These are phyloP conservation scores for Mollisia scopiformis DNA, from an alignment of 2,329 filamentous ascomycete genomes.

Conservation along the genomic window DNA sequence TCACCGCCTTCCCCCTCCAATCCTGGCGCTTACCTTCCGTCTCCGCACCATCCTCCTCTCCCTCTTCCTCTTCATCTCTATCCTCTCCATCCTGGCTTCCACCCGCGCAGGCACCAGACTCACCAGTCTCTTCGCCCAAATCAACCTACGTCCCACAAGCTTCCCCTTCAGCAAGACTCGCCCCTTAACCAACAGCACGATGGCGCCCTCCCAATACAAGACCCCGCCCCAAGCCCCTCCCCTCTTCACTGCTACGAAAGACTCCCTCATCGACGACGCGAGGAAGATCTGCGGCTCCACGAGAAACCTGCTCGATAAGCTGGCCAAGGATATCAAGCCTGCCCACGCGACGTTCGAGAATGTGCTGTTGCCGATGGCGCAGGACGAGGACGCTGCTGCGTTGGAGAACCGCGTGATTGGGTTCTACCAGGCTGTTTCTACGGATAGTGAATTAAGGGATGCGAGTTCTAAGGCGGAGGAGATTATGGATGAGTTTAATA, in stretches of 20 bases:
- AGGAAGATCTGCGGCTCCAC: conserved; percentile 62
- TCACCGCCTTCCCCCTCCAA: conserved; percentile 29
- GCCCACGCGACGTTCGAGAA: conserved; percentile 56
- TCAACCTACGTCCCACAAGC: conserved; percentile 43
- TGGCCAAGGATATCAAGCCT: conserved; percentile 60
- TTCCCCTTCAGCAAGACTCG: conserved; percentile 19
- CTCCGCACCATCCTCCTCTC: conserved; percentile 49
- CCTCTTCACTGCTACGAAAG: conserved; percentile 74
- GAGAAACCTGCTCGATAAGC: conserved; percentile 25
- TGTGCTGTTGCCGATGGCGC: conserved; percentile 66
- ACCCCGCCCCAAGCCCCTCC: conserved; percentile 79
- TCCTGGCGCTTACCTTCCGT: conserved; percentile 42
- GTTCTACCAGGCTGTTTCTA: conserved; percentile 81
- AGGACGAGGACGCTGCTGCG: conserved; percentile 68
- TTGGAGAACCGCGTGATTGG: conserved; percentile 68
- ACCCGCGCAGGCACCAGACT: conserved; percentile 52
- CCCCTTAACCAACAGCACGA: conserved; percentile 54
- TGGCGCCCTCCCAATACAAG: conserved; percentile 69
- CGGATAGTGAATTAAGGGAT: conserved; percentile 68
- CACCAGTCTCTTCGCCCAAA: conserved; percentile 57
- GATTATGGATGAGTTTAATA: conserved; percentile 75
- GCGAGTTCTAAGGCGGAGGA: conserved; percentile 78
- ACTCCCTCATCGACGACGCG: conserved; percentile 68
- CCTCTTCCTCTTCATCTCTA: conserved; percentile 57
- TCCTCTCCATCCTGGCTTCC: conserved; percentile 68